Base-by-base conservation (phyloP, 768 basidiomycete genomes). In the Dentipellis sp. region DNA sequence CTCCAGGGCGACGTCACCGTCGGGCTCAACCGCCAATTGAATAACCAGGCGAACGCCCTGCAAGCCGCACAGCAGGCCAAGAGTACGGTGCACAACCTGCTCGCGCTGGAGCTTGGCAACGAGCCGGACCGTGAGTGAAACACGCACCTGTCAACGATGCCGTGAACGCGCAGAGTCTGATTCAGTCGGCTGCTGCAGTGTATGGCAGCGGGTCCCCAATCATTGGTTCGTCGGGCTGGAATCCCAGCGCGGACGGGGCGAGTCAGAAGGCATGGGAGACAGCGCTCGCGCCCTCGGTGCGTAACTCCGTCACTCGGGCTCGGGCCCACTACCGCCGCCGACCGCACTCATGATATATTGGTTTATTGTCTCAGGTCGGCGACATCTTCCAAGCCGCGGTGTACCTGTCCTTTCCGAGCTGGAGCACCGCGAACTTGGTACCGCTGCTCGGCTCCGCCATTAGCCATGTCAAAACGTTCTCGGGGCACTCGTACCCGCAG, bases 311-410 rank as follows among this genome's bases (percentile, higher is more conserved):
- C 3, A 6, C 29, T 29, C 29, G 29, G 6, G 29, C 29, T 29
- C 29, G 29, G 29, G 29, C 6, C 29, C 29, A 29, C 6, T 3
- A 29, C 29, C 29, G 3, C 29, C 29, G 29, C 29, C 29, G n/a
- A 42, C 9, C 16, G 35, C 21, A 29, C 38, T 59, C 47, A 61
- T 17, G 0, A n/a, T 39, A 46, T 46, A 21, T 16, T n/a, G 34
- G 29, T 10, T 29, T 29, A 29, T 29, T 29, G 29, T 6, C 9
- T n/a, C 40, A 72, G 71, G 59, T 70, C 22, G 71, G 71, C 5
- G 64, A 67, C 51, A 65, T 72, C 38, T 69, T 71, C 59, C 70
- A 74, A 57, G 73, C 67, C 5, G 73, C 69, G 1, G 73, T 73
- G 1, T 71, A 68, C 48, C 65, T 72, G 22, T 56, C 56, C 12